These are phyloP conservation scores for Cornus controversa DNA, from an alignment of 148 eudicot genomes.

Conservation along the genomic window DNA sequence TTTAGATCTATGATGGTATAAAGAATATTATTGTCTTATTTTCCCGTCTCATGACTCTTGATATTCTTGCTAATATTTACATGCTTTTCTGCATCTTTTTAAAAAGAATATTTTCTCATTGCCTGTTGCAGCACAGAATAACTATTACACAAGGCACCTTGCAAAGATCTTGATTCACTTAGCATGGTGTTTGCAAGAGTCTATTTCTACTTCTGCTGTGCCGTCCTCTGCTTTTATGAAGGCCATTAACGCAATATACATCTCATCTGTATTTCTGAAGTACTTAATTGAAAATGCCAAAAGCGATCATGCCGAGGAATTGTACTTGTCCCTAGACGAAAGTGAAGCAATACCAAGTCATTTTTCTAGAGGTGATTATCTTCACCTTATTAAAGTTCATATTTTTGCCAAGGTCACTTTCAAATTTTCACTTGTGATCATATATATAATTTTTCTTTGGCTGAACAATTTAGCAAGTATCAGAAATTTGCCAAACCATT, in stretches of 20 bases:
- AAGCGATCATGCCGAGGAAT: constrained; percentile 58
- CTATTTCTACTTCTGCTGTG: constrained; percentile 50
- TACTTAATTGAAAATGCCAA: constrained; percentile 69
- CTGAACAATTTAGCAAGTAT: not conserved
- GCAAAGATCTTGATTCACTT: constrained; percentile 85
- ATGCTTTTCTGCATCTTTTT: not conserved
- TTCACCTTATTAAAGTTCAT: constrained; percentile 10
- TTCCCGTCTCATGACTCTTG: not conserved
- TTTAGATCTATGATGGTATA: not conserved
- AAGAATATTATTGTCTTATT: not conserved
- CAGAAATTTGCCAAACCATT: not conserved
- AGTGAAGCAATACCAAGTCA: constrained; percentile 59
- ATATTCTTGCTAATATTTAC: not conserved
- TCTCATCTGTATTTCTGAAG: constrained; percentile 78
- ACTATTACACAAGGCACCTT: constrained; percentile 76
- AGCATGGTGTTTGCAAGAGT: constrained; percentile 82
- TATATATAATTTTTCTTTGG: not conserved
- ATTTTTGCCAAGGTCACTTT: not conserved
- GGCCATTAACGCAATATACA: constrained; percentile 77
- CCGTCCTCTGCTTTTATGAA: constrained; percentile 50
- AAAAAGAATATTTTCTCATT: constrained; percentile 4
- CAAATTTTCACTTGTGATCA: not conserved
- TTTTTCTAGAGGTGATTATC: constrained; percentile 54
- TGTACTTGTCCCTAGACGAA: constrained; percentile 59
- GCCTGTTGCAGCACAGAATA: constrained; percentile 67